Evolutionary conservation across 495 filamentous ascomycete species (phyloP), one percentile per base, ranked within the genome.

Genomic region (Staphylotrichum tortipilum): DNA sequence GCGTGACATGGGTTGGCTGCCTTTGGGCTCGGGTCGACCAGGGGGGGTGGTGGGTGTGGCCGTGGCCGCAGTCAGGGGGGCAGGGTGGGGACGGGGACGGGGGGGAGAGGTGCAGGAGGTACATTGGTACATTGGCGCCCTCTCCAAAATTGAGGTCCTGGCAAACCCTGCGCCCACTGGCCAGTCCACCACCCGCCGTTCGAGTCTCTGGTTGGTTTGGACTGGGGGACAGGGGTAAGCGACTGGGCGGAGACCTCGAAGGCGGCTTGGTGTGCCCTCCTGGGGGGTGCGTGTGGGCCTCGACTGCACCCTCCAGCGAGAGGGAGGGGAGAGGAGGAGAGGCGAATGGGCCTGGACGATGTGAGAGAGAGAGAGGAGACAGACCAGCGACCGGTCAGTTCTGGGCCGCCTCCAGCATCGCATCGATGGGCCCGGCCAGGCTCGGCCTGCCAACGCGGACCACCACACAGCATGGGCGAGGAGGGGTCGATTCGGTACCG

Each of bases 61-160:
- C n/a, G n/a, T n/a, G n/a, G n/a, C n/a, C n/a, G n/a, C n/a, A n/a
- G n/a, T n/a, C n/a, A n/a, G n/a, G n/a, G n/a, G n/a, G n/a, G n/a
- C n/a, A n/a, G n/a, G n/a, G n/a, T n/a, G n/a, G n/a, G n/a, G n/a
- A n/a, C n/a, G n/a, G n/a, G n/a, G n/a, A n/a, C n/a, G n/a, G n/a
- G n/a, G n/a, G n/a, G n/a, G n/a, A n/a, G n/a, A n/a, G n/a, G n/a
- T n/a, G n/a, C n/a, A 31, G 28, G 11, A 51, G 43, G 47, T 45
- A 50, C 38, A 46, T 41, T 14, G 52, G 52, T 54, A 53, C 50
- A 45, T 62, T 51, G 61, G 61, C 52, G 56, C 33, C 61, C 61
- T 61, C 61, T 42, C 10, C 29, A 44, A 52, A 52, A 57, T 52
- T 37, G 53, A 54, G 55, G 54, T 49, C 60, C 45, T 34, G 56